Evolutionary conservation across 331 rosid genomes (phyloP), one percentile per base, ranked within the genome.

Genomic region (Ulmus americana): DNA sequence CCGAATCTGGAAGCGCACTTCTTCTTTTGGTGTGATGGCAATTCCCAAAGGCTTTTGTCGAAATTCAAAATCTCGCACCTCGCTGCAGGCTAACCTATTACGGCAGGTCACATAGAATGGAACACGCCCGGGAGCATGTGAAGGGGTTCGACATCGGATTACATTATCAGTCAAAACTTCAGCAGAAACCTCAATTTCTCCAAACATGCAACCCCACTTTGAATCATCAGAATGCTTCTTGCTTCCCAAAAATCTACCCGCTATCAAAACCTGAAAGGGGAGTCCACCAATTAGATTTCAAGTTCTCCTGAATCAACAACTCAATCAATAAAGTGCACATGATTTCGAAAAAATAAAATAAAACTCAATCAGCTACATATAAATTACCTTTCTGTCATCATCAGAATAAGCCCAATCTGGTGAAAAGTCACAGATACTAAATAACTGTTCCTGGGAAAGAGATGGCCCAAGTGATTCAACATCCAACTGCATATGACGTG

Each of bases 201-300:
- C 95, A 81, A 88, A 88, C 95, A 88, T 88, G 67, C 95, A 88
- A 51, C 91, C 91, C 95, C 90, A 88, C 69, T 77, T 80, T 2
- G 71, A 75, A 47, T 83, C 86, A 45, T 63, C 50, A 57, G 77
- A 56, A 68, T 72, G 75, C 64, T 72, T 79, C 72, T 80, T 82
- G 81, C 82, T 71, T 69, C 84, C 87, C 70, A 88, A 68, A 68
- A 85, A 83, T 43, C 71, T 68, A 51, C 92, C 92, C 63, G 74
- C 86, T 66, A 88, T 79, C 72, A 85, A 74, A 76, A 88, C 85
- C 91, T 88, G 79, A 76, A 60, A 76, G 20, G 60, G 51, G 71
- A 74, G 63, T 38, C 65, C 42, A 53, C 54, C 56, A 13, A 8
- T 55, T 63, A 69, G 22, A 72, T 47, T 47, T 65, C 20, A 40